These are phyloP conservation scores for Alternaria hordeiaustralica DNA, from an alignment of 2,329 filamentous ascomycete species.

Conservation along the genomic window DNA sequence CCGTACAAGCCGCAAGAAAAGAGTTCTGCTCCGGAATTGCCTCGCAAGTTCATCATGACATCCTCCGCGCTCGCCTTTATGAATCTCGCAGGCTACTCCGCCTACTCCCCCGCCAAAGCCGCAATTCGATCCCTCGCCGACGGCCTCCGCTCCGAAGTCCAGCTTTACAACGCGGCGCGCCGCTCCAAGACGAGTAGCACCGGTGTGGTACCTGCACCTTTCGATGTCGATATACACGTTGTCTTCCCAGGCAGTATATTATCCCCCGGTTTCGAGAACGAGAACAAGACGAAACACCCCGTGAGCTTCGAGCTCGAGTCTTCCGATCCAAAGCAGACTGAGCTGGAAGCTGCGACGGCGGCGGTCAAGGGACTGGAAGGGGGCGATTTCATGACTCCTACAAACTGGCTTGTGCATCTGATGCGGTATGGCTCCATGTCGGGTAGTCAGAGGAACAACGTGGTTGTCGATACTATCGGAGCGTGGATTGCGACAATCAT, in stretches of 20 bases:
- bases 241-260: slow-evolving; percentile 86
- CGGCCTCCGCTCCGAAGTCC: slow-evolving; percentile 79
- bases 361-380: slow-evolving; percentile 77
- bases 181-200: slow-evolving; percentile 33
- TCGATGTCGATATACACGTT: slow-evolving; percentile 78
- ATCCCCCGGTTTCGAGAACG: slow-evolving; percentile 74
- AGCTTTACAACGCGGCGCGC: slow-evolving; percentile 77
- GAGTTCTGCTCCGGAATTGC: slow-evolving; percentile 31
- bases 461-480: slow-evolving; percentile 61
- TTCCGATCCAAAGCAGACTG: slow-evolving; percentile 78
- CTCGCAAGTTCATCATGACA: slow-evolving; percentile 87
- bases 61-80: slow-evolving; percentile 77
- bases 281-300: slow-evolving; percentile 79
- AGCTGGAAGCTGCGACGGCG: slow-evolving; percentile 75
- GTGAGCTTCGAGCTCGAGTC: slow-evolving; percentile 82
- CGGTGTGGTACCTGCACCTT: slow-evolving; percentile 55
- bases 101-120: slow-evolving; percentile 85
- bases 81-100: slow-evolving; percentile 78
- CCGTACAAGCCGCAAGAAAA: slow-evolving; percentile 45
- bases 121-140: slow-evolving; percentile 86
- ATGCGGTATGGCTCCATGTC: slow-evolving; percentile 69
- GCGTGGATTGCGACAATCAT: slow-evolving; percentile 61
- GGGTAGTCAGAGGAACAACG: slow-evolving; percentile 60
- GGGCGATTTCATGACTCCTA: slow-evolving; percentile 80
- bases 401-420: slow-evolving; percentile 72